Percentiles rank a stretch among this genome's conserved stretches.
Conservation (phyloP, 2,329 filamentous ascomycete species). For the Pleoardoris graminearum region DNA sequence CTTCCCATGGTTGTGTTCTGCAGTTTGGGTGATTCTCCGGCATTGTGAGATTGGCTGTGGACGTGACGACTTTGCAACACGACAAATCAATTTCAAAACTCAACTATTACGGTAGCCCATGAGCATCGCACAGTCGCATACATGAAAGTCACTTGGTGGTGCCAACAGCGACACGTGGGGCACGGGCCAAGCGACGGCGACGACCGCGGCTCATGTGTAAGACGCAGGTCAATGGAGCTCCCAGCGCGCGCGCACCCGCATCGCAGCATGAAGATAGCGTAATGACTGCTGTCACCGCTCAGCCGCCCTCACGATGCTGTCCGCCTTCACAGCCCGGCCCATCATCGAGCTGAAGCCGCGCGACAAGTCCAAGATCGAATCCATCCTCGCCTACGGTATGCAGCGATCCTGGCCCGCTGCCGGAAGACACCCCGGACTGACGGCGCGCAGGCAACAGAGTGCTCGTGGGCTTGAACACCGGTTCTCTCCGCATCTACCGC, state of each 20-base stretch:
- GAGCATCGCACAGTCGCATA: too few species aligned
- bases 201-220: conserved; percentile 4
- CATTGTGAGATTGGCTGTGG: too few species aligned
- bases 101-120: too few species aligned
- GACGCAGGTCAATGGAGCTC: conserved; percentile 23
- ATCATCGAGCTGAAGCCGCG: conserved; percentile 95
- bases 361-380: conserved; percentile 97
- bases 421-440: conserved; percentile 21
- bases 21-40: too few species aligned
- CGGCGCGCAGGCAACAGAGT: conserved; percentile 73
- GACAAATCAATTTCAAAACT: too few species aligned
- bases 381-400: conserved; percentile 84
- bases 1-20: conserved; percentile 13
- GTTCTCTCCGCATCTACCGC: conserved; percentile 85
- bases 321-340: conserved; percentile 92
- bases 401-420: neutral
- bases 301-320: conserved; percentile 68
- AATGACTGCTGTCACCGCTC: conserved; percentile 14
- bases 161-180: neutral
- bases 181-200: conserved; percentile 30
- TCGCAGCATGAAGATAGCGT: conserved; percentile 18
- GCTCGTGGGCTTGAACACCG: conserved; percentile 88
- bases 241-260: conserved; percentile 22
- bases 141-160: too few species aligned
- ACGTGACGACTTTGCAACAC: too few species aligned